Evolutionary conservation across 352 stramenopile genomes (phyloP).

Genomic region (Globisporangium yorkense): DNA sequence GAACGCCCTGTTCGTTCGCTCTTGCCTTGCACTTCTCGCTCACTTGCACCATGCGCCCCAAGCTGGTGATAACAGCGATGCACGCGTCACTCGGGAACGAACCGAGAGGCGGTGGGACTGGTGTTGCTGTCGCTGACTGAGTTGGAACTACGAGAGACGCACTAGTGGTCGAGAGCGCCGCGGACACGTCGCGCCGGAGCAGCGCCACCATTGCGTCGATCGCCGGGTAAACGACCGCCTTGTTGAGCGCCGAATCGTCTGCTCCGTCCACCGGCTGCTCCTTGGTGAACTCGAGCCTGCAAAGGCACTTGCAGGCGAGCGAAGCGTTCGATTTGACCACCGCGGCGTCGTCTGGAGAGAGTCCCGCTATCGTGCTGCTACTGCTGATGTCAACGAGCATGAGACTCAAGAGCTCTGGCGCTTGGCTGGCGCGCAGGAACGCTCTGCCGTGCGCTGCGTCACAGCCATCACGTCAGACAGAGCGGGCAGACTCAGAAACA

Average conservation of each 20-base stretch:
- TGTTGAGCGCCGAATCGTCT: constrained; percentile 1
- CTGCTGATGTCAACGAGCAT: constrained; percentile 12
- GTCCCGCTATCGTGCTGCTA: background rate
- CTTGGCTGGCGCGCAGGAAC: constrained; percentile 1
- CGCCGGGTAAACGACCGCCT: constrained; percentile 12
- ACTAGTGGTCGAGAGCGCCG: constrained; percentile 11
- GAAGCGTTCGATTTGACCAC: constrained; percentile 24
- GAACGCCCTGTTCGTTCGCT: constrained; percentile 25
- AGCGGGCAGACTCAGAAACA: too few relatives aligned
- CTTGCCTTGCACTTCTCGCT: constrained; percentile 33
- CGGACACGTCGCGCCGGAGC: constrained; percentile 31
- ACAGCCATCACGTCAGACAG: background rate
- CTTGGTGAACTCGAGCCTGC: constrained; percentile 31
- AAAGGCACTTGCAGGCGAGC: constrained; percentile 28
- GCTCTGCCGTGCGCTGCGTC: constrained; percentile 15
- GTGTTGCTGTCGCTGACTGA: constrained; percentile 3
- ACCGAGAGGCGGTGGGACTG: constrained; percentile 12
- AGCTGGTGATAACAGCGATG: constrained; percentile 28
- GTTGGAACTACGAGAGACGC: too few relatives aligned
- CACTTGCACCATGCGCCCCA: constrained; percentile 45
- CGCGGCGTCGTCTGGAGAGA: constrained; percentile 16
- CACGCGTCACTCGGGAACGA: constrained; percentile 26
- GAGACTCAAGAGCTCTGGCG: constrained; percentile 6
- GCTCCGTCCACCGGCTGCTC: constrained; percentile 8
- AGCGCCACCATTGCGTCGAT: constrained; percentile 33